These are phyloP conservation scores for Paxillus involutus DNA, from an alignment of 768 basidiomycete species.

Conservation along the genomic window DNA sequence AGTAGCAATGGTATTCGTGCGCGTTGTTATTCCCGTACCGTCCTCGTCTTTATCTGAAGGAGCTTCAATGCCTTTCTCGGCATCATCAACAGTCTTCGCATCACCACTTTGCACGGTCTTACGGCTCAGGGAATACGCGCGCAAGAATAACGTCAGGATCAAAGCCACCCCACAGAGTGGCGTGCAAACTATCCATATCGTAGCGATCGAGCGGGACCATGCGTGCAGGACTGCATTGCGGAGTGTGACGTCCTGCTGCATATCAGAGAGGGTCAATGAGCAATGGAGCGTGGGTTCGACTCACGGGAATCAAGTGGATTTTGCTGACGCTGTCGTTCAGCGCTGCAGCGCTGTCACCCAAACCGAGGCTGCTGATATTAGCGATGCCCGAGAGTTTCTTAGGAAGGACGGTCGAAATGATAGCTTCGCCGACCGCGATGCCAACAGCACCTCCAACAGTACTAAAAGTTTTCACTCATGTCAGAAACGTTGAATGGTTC, in stretches of 20 bases:
- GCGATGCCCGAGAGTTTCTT: slow-evolving; percentile 34
- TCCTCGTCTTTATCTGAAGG: background rate
- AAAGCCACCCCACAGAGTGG: slow-evolving; percentile 56
- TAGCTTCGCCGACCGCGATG: slow-evolving; percentile 70
- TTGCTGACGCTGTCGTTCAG: slow-evolving; percentile 47
- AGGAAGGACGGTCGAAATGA: slow-evolving; percentile 56
- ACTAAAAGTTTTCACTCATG: slow-evolving; percentile 33
- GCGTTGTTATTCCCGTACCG: background rate
- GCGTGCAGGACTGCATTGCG: slow-evolving; percentile 57
- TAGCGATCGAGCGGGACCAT: slow-evolving; percentile 59
- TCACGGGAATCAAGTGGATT: slow-evolving; percentile 35
- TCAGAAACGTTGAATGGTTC: background rate
- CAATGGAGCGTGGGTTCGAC: background rate
- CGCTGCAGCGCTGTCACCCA: slow-evolving; percentile 40
- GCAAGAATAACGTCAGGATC: slow-evolving; percentile 50
- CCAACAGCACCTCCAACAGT: slow-evolving; percentile 77
- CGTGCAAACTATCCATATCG: slow-evolving; percentile 65
- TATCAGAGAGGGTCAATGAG: background rate
- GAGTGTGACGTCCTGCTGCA: slow-evolving; percentile 44
- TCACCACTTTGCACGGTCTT: slow-evolving; percentile 40
- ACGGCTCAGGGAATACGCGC: slow-evolving; percentile 59
- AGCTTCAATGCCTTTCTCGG: slow-evolving; percentile 21
- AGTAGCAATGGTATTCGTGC: background rate
- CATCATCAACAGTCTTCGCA: slow-evolving; percentile 19
- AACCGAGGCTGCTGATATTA: slow-evolving; percentile 22